Evolutionary conservation across 192 early-diverging fungal species (phyloP), one percentile per base, ranked within the genome.

Genomic region (Linnemannia elongata): DNA sequence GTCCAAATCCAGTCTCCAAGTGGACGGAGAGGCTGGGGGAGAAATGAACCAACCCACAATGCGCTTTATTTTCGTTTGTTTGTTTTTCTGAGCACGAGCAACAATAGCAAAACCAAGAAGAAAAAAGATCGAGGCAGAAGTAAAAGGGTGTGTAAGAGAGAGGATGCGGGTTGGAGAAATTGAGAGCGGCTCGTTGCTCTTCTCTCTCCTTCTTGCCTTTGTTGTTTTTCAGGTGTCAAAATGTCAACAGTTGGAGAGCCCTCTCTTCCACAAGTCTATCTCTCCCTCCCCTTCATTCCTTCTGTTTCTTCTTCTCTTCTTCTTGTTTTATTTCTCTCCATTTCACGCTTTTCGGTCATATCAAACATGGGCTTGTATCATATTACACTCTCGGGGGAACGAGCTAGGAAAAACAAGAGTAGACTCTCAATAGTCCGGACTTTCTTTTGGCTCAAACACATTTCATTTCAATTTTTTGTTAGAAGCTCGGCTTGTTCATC

Each of bases 221-320:
- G 55, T 66, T 66, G 60, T 66, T 66, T 66, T 66, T 66, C 60
- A 66, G 60, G 24, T 66, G 60, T 66, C 60, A 66, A 66, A 60
- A 27, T 66, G 30, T 33, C 60, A 66, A 66, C 60, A 66, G 60
- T 4, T 24, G 12, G 60, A 33, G 60, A 66, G 60, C 60, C 60
- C 60, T 66, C 30, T 66, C 60, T 66, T 66, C 60, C 60, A 66
- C 60, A 33, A 66, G 60, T 66, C 27, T 30, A 33, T 52, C 60
- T 30, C 27, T 33, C 27, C 22, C 27, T 66, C 27, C 30, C 24
- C 60, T 7, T 57, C 55, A 18, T 57, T 57, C 22, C n/a, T 10
- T n/a, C 27, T 22, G 38, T 39, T 6, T 39, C 38, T 39, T 39
- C 38, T 39, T 39, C 38, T 3, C 38, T 3, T 6, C 38, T 39